Evolutionary conservation across 768 basidiomycete species (phyloP), one percentile per base, ranked within the genome.

Genomic region (Boletus speciosus): DNA sequence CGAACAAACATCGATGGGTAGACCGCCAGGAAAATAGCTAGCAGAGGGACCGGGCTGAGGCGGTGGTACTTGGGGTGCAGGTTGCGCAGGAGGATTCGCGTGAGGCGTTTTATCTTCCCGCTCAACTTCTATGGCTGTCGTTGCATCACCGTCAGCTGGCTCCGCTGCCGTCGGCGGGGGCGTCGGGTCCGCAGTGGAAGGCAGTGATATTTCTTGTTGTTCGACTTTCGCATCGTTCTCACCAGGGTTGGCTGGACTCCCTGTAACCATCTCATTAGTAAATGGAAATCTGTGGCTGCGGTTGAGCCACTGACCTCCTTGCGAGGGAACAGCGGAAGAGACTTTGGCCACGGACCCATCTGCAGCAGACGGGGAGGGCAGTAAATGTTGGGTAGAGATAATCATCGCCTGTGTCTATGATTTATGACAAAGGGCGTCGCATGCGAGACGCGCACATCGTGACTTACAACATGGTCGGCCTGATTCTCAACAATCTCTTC

Each of bases 341-440:
- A 60, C 58, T 25, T 71, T 60, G 1, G 65, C 60, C 6, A 59
- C 32, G 11, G 63, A 55, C 39, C 65, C 66, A 32, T 72, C 72
- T 11, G 54, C 48, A 9, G 61, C 59, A 41, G 63, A 65, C n/a
- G 72, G 60, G 23, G 73, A 63, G 6, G 80, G 78, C 37, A 78
- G 70, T 12, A 96, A 75, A 70, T 95, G 92, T 59, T 88, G 84
- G 2, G 93, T 95, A 10, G 92, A 92, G 52, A 91, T 90, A 10
- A 86, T 79, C 93, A 97, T 97, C 1, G 93, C 92, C 61, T 85
- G 81, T 6, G 93, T 93, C 92, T 95, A 35, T 49, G 42, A 29
- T 38, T n/a, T 19, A 43, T 36, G 55, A n/a, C 57, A 45, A 60
- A 39, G 42, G 47, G 7, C 37, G 16, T 36, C 6, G 40, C 39